Conservation (phyloP, 2,329 filamentous ascomycete genomes). For the Fusarium nematophilum region DNA sequence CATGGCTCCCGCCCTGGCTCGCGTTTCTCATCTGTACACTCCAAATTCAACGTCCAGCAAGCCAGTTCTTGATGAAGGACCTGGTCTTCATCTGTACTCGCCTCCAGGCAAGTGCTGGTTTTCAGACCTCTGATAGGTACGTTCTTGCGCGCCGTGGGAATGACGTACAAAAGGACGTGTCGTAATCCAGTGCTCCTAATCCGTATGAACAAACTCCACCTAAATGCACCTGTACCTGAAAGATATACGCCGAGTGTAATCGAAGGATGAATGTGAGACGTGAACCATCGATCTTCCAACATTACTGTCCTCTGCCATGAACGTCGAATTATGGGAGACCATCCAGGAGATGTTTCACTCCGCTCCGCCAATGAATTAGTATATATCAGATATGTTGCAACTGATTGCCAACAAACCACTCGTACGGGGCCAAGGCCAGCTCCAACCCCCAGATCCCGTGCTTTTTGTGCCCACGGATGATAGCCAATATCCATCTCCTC, state of each 20-base stretch:
- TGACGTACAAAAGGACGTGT: background rate
- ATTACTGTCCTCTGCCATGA: background rate
- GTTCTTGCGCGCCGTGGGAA: background rate
- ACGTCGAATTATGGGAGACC: background rate
- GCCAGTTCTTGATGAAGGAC: too few species aligned
- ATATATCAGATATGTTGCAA: slow-evolving; percentile 9
- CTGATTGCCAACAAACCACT: slow-evolving; percentile 3
- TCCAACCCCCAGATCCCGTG: slow-evolving; percentile 16
- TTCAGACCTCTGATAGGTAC: background rate
- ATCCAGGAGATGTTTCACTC: background rate
- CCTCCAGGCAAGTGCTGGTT: too few species aligned
- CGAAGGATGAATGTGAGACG: background rate
- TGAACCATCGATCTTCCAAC: background rate
- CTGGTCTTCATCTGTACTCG: too few species aligned
- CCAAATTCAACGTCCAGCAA: too few species aligned
- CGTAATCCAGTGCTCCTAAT: background rate
- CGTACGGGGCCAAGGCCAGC: slow-evolving; percentile 27
- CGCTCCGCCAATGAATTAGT: background rate
- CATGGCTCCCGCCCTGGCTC: too few species aligned
- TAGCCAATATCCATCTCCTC: slow-evolving; percentile 18
- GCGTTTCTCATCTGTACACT: too few species aligned
- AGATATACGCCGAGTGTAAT: background rate
- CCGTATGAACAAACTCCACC: slow-evolving; percentile 2
- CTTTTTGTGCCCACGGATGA: background rate
- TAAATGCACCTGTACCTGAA: background rate